Evolutionary conservation across 176 grass and related monocot species (phyloP).

Genomic region (Zea luxurians): DNA sequence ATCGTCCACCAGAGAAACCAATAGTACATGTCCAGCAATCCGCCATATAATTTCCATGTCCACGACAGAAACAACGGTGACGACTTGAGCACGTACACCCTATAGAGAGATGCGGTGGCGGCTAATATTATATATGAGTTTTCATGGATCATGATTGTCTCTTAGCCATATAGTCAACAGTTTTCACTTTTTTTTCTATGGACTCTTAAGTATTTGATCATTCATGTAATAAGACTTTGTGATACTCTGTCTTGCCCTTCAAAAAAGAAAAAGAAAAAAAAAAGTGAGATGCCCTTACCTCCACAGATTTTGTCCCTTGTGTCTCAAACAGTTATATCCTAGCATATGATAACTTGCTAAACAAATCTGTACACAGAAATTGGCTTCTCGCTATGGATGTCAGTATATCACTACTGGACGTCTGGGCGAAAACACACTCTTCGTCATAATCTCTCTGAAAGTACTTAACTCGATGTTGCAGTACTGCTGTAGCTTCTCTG

Average conservation of each 20-base stretch:
- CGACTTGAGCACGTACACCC: no score
- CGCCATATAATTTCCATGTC: no score
- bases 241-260: neutral
- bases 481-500: conserved; percentile 1
- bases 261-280: no score
- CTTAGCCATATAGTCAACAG: no score
- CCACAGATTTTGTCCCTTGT: neutral
- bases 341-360: no score
- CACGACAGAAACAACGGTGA: no score
- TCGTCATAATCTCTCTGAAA: neutral
- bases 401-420: neutral
- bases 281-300: neutral
- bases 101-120: no score
- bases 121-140: no score
- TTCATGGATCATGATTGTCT: no score
- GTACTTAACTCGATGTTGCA: neutral
- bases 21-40: no score
- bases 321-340: neutral
- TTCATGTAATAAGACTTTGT: neutral
- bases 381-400: neutral
- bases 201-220: neutral
- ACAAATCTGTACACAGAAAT: conserved; percentile 11
- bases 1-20: no score
- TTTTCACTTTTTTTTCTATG: no score
- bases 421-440: neutral